Percentiles rank a stretch among this genome's conserved stretches.
Conservation (phyloP, 1,284 basidiomycete species). For the Tilletia walkeri region DNA sequence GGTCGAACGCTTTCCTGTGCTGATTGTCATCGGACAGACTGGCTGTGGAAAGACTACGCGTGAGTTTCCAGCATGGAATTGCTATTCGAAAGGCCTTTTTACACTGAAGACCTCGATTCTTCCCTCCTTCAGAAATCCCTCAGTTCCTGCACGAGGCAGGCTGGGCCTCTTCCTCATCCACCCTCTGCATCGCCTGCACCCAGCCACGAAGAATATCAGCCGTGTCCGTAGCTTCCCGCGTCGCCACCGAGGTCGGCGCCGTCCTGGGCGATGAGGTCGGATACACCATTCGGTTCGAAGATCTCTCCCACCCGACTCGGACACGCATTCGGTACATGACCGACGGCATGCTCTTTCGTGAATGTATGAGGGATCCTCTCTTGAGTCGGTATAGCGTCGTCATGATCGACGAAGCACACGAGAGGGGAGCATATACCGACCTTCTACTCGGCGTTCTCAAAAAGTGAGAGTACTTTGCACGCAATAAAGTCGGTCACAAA, state of each 20-base stretch:
- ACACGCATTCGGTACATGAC: slow-evolving; percentile 56
- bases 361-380: slow-evolving; percentile 46
- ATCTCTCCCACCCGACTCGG: slow-evolving; percentile 41
- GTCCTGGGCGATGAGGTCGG: slow-evolving; percentile 76
- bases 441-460: slow-evolving; percentile 57
- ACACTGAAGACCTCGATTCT: neutral
- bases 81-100: neutral
- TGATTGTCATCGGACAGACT: slow-evolving; percentile 65
- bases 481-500: too few relatives aligned
- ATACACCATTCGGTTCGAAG: slow-evolving; percentile 58
- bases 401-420: slow-evolving; percentile 59
- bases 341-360: slow-evolving; percentile 44
- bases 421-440: slow-evolving; percentile 57
- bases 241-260: slow-evolving; percentile 53
- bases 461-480: slow-evolving; percentile 56
- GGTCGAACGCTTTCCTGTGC: slow-evolving; percentile 76
- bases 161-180: slow-evolving; percentile 45
- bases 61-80: slow-evolving; percentile 24
- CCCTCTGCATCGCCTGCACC: slow-evolving; percentile 52
- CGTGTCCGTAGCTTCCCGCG: slow-evolving; percentile 55
- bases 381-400: slow-evolving; percentile 53
- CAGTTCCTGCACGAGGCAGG: slow-evolving; percentile 86
- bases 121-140: slow-evolving; percentile 71
- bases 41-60: slow-evolving; percentile 50
- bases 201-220: slow-evolving; percentile 56